A percentile compares a stretch with the other conserved stretches of the same genome.
Evolutionary conservation across 2,329 filamentous ascomycete genomes (phyloP).

Genomic region (Epichloe elymi): DNA sequence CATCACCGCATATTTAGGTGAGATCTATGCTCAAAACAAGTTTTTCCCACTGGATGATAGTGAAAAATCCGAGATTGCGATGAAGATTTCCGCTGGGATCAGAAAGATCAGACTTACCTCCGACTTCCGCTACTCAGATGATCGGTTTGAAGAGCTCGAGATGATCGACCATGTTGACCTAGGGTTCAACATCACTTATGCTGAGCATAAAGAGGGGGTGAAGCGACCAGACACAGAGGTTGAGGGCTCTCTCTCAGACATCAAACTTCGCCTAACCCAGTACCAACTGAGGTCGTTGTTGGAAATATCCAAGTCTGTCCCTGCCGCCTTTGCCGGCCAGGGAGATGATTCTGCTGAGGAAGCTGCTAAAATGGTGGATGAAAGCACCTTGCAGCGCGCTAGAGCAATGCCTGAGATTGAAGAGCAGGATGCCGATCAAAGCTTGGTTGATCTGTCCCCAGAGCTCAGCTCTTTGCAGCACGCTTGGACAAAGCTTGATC

Average conservation of each 20-base stretch:
- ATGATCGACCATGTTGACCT: constrained; percentile 96
- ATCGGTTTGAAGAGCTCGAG: constrained; percentile 71
- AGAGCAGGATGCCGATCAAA: constrained; percentile 22
- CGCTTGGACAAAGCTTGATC: constrained; percentile 84
- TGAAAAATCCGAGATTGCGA: constrained; percentile 59
- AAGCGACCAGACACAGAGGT: constrained; percentile 86
- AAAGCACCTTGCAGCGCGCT: constrained; percentile 36
- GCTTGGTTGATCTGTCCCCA: constrained; percentile 45
- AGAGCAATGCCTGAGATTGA: constrained; percentile 24
- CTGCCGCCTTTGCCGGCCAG: constrained; percentile 60
- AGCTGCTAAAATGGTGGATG: constrained; percentile 59
- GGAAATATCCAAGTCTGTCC: constrained; percentile 77
- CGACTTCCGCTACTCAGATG: constrained; percentile 65
- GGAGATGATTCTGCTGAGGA: constrained; percentile 63
- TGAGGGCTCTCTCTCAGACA: constrained; percentile 80
- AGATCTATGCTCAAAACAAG: constrained; percentile 92
- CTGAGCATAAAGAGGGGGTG: constrained; percentile 65
- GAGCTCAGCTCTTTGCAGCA: constrained; percentile 57
- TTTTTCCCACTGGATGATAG: constrained; percentile 77
- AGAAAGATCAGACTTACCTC: constrained; percentile 86
- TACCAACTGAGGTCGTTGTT: constrained; percentile 83
- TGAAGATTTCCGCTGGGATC: constrained; percentile 83
- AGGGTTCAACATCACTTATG: constrained; percentile 81
- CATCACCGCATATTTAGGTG: constrained; percentile 84
- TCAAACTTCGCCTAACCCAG: constrained; percentile 81